Conservation (phyloP, 257 asterid species). For the Thymus quinquecostatus region DNA sequence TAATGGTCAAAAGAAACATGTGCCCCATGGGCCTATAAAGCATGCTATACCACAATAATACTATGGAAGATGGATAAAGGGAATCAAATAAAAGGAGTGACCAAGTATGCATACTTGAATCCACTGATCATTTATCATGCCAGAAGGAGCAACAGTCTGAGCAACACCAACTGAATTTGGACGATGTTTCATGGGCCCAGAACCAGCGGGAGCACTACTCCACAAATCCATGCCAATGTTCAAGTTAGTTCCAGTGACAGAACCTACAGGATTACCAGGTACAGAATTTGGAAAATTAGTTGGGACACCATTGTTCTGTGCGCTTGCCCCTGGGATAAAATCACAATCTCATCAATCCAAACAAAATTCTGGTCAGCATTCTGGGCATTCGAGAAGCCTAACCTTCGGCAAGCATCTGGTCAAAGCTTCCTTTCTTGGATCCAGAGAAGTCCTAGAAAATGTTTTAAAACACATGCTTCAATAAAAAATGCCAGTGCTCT, state of each 20-base stretch:
- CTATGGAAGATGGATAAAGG: constrained; percentile 1
- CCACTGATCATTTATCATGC: constrained; percentile 83
- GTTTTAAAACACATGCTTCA: constrained; percentile 30
- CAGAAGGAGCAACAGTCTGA: constrained; percentile 54
- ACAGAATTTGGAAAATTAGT: constrained; percentile 56
- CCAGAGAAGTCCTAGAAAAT: constrained; percentile 63
- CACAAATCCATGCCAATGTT: constrained; percentile 93
- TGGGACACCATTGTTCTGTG: constrained; percentile 55
- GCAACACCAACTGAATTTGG: constrained; percentile 60
- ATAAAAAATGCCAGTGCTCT: constrained; percentile 9
- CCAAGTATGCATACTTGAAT: constrained; percentile 53
- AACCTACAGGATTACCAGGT: constrained; percentile 68
- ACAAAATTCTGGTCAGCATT: constrained; percentile 8
- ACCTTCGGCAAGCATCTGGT: constrained; percentile 98
- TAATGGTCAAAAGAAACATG: background rate
- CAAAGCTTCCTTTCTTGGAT: constrained; percentile 85
- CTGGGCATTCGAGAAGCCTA: constrained; percentile 29
- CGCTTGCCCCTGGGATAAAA: constrained; percentile 65
- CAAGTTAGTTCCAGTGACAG: constrained; percentile 73
- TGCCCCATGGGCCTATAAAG: background rate
- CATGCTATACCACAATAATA: constrained; percentile 15
- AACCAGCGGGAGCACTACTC: constrained; percentile 73
- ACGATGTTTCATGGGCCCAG: constrained; percentile 61
- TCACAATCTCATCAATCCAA: constrained; percentile 15
- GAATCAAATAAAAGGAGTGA: constrained; percentile 14